A percentile compares a stretch with the other conserved stretches of the same genome.
Evolutionary conservation across 345 rosid species (phyloP).

Genomic region (Ailanthus altissimus): DNA sequence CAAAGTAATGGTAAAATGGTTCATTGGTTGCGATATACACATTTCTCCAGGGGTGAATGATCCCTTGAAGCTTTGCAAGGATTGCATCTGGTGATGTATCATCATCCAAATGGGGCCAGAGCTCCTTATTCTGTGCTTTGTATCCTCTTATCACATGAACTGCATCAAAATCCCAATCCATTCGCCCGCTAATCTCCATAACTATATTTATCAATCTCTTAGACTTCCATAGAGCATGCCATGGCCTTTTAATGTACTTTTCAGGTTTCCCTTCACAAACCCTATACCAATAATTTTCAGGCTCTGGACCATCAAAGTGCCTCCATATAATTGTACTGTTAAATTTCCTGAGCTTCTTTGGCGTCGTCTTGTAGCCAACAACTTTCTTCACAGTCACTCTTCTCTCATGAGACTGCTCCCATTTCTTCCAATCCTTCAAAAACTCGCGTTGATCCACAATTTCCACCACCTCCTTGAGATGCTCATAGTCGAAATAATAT

Average conservation of each 20-base stretch:
- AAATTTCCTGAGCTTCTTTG: constrained; percentile 72
- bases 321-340: constrained; percentile 82
- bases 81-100: constrained; percentile 86
- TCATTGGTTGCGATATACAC: constrained; percentile 83
- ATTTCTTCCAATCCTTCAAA: constrained; percentile 76
- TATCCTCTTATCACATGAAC: constrained; percentile 93
- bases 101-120: constrained; percentile 84
- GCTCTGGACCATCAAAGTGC: constrained; percentile 85
- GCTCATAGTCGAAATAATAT: constrained; percentile 88
- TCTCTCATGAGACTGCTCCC: constrained; percentile 67
- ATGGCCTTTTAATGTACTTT: constrained; percentile 72
- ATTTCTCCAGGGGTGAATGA: constrained; percentile 74
- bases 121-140: constrained; percentile 76
- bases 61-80: constrained; percentile 54
- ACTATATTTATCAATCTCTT: constrained; percentile 95
- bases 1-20: constrained; percentile 82
- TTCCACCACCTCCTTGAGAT: constrained; percentile 75
- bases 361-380: constrained; percentile 53
- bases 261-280: constrained; percentile 90
- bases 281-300: constrained; percentile 90
- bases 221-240: constrained; percentile 89
- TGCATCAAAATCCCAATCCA: constrained; percentile 97
- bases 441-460: constrained; percentile 83
- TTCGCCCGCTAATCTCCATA: constrained; percentile 69
- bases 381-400: constrained; percentile 78